Conservation (phyloP, 2,329 filamentous ascomycete genomes). For the Colletotrichum cordylinicola region DNA sequence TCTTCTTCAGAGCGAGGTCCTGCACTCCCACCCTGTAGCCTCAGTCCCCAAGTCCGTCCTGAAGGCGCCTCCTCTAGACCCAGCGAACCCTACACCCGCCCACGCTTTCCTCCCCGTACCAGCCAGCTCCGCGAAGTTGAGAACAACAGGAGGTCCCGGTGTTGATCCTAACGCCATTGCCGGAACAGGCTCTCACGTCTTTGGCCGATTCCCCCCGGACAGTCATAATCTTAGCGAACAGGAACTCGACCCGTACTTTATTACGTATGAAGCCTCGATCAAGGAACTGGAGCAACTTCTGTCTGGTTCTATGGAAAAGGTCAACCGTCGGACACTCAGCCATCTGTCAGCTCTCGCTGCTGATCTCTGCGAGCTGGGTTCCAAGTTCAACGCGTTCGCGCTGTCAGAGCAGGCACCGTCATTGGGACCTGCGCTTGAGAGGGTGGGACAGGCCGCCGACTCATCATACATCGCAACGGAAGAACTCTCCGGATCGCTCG, state of each 20-base stretch:
- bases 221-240: slow-evolving; percentile 80
- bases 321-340: slow-evolving; percentile 86
- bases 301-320: slow-evolving; percentile 94
- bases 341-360: slow-evolving; percentile 84
- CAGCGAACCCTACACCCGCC: slow-evolving; percentile 87
- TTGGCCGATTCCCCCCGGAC: slow-evolving; percentile 83
- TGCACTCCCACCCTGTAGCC: slow-evolving; percentile 87
- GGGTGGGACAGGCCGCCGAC: slow-evolving; percentile 92
- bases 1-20: slow-evolving; percentile 78
- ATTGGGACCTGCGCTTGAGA: slow-evolving; percentile 90
- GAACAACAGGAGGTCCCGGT: slow-evolving; percentile 47
- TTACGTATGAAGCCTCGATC: slow-evolving; percentile 89
- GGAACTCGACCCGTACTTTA: slow-evolving; percentile 95
- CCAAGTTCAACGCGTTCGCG: slow-evolving; percentile 96
- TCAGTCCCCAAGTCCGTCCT: slow-evolving; percentile 94
- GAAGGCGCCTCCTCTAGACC: slow-evolving; percentile 92
- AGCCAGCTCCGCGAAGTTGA: slow-evolving; percentile 84
- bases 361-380: slow-evolving; percentile 91
- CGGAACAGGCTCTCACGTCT: slow-evolving; percentile 58
- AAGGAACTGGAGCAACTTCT: slow-evolving; percentile 89
- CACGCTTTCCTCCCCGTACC: slow-evolving; percentile 90
- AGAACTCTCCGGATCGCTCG: slow-evolving; percentile 85
- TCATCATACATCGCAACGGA: slow-evolving; percentile 96
- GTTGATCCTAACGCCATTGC: slow-evolving; percentile 40
- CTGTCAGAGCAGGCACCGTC: slow-evolving; percentile 90